Percentiles rank a stretch among this genome's conserved stretches.
These are phyloP conservation scores for Medicago lupulina DNA, from an alignment of 306 rosid species.

Conservation along the genomic window DNA sequence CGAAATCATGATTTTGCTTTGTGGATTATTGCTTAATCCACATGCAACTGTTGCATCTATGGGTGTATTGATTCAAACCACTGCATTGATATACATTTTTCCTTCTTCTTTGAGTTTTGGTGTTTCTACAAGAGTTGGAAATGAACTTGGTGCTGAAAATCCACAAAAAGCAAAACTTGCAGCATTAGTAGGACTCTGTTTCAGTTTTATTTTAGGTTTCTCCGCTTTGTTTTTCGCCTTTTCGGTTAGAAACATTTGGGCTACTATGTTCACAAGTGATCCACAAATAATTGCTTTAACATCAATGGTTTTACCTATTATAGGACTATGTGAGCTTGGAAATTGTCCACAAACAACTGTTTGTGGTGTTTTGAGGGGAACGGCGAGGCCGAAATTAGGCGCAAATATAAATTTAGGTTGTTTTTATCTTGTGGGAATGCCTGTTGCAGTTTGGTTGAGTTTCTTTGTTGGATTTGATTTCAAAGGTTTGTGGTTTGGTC, in stretches of 20 bases:
- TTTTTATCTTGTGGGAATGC: constrained; percentile 91
- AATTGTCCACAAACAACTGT: constrained; percentile 92
- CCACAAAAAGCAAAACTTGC: constrained; percentile 66
- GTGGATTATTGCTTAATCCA: constrained; percentile 81
- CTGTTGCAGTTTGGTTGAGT: constrained; percentile 74
- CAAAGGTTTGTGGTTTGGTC: constrained; percentile 85
- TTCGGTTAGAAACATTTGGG: constrained; percentile 72
- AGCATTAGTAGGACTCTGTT: constrained; percentile 68
- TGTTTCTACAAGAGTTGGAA: constrained; percentile 90
- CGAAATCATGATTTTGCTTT: constrained; percentile 89
- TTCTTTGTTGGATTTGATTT: constrained; percentile 77
- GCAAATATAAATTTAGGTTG: constrained; percentile 85
- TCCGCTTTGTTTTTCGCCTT: constrained; percentile 68
- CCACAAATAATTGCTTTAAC: constrained; percentile 70
- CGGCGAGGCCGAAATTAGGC: constrained; percentile 83
- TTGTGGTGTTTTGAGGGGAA: constrained; percentile 91
- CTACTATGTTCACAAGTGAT: constrained; percentile 78
- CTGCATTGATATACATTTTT: constrained; percentile 86
- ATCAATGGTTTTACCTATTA: constrained; percentile 70
- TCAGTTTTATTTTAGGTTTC: constrained; percentile 65
- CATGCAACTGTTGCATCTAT: constrained; percentile 90
- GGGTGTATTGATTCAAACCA: constrained; percentile 92
- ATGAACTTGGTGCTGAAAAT: constrained; percentile 76
- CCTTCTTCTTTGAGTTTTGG: constrained; percentile 89
- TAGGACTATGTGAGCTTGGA: constrained; percentile 88